Base-by-base conservation (phyloP, 2,329 filamentous ascomycete genomes). In the Fusarium temperatum region DNA sequence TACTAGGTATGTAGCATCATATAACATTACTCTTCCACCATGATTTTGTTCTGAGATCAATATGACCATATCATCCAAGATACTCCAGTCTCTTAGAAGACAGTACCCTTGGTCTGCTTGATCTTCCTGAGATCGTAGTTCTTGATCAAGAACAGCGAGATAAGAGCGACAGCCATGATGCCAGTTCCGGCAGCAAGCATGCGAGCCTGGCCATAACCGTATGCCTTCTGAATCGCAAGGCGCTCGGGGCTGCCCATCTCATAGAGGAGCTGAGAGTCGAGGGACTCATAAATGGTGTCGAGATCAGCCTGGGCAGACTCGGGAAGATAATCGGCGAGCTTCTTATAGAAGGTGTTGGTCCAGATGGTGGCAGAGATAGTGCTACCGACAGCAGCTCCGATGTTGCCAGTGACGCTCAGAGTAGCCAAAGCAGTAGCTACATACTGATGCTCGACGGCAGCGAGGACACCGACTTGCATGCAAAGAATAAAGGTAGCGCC, bases 221-320 rank as follows among this genome's bases (percentile, higher is more conserved):
- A 92, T 0, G 90, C 87, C 13, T 83, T 78, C 75, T 91, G 89
- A 74, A 92, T 91, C 0, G 85, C 90, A 20, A 83, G 62, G 4
- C 89, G 79, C 17, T 82, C 82, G 0, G 82, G 79, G 14, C 76
- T 84, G 4, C 87, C 88, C 12, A 84, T 74, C 1, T 83, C 80
- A 72, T 89, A 90, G 57, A 79, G 80, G 3, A 89, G 78, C 71
- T 92, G 90, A 13, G 83, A 83, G 3, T 80, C 80, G 42, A 92
- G 73, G 72, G 86, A 85, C 12, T 85, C 84, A 66, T 90, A 91
- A 53, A 92, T 89, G 26, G 79, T 78, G 9, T 78, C 81, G 1
- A 85, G 75, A 58, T 87, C 84, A 30, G 67, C 68, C 47, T 77
- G 57, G 0, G 78, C 80, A 4, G 74, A 70, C 11, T 68, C 78